phyloP scores from a whole-genome alignment of 352 stramenopile genomes.

The Hyaloperonospora brassicae region DNA sequence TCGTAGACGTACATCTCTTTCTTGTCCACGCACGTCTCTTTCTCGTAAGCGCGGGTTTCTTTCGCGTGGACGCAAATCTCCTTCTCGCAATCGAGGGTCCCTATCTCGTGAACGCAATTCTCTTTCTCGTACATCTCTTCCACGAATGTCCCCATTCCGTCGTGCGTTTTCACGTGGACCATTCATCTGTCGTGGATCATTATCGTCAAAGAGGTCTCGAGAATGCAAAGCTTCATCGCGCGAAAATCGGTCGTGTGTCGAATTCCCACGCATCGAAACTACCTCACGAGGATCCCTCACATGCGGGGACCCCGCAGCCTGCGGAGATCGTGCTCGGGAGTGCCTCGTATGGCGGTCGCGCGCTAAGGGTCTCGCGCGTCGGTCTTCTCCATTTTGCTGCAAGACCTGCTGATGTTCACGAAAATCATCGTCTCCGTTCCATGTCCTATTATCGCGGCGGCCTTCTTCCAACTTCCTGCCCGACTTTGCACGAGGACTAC shows the following conservation, averaged over 20 bases:
- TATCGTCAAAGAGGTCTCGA: slow-evolving; percentile 6
- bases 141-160: slow-evolving; percentile 9
- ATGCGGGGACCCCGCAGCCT: slow-evolving; percentile 11
- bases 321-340: slow-evolving; percentile 11
- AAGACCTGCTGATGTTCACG: slow-evolving; percentile 4
- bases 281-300: slow-evolving; percentile 12
- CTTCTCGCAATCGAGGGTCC: neutral
- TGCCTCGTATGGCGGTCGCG: slow-evolving; percentile 18
- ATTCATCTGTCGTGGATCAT: slow-evolving; percentile 1
- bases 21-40: slow-evolving; percentile 4
- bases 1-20: slow-evolving; percentile 5
- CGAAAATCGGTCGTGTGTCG: slow-evolving; percentile 3
- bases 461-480: slow-evolving; percentile 9
- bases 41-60: slow-evolving; percentile 7
- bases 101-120: slow-evolving; percentile 3
- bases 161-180: slow-evolving; percentile 5
- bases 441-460: slow-evolving; percentile 21
- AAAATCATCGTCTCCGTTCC: slow-evolving; percentile 20
- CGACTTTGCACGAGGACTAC: slow-evolving; percentile 3
- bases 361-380: slow-evolving; percentile 6
- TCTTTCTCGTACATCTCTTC: slow-evolving; percentile 6
- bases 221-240: slow-evolving; percentile 10
- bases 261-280: slow-evolving; percentile 10
- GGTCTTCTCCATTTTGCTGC: slow-evolving; percentile 8
- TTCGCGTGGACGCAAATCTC: slow-evolving; percentile 1